Evolutionary conservation across 78 protist species (phyloP), one percentile per base, ranked within the genome.

Genomic region (Chrysochromulina tobinii): DNA sequence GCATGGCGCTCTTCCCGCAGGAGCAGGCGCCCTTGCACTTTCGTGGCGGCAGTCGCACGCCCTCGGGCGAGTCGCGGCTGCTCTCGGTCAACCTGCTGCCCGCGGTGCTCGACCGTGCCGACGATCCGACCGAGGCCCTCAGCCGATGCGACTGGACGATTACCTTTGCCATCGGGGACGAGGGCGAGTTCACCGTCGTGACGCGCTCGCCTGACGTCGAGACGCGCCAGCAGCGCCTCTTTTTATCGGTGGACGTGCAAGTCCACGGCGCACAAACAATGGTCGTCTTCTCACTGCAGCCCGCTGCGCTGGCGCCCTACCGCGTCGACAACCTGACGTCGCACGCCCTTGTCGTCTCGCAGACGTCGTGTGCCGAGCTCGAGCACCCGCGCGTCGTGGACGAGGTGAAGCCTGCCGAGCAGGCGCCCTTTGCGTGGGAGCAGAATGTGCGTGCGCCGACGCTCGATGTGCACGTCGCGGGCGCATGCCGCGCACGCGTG

Each of bases 341-440:
- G 21, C 83, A 50, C 57, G 14, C 83, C 14, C 59, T 75, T 11
- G 18, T 75, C 83, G 25, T 75, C 25, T 9, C 27, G 27, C 83
- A 75, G 57, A 50, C 25, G 11, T 58, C 83, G 57, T 75, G 83
- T 57, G 21, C 54, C 83, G 83, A 11, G 51, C 83, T 75, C 25
- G 58, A 38, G 83, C 83, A 75, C 27, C 83, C 83, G 59, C 83
- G 83, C 58, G 83, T 75, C 23, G 11, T 75, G 4, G 27, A 75
- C 7, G 83, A 75, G 83, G 57, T 75, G 18, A 18, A 3, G 18
- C 83, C 83, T 3, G 59, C 12, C 4, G 5, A 1, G 59, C 83
- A n/a, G 57, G n/a, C 21, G 51, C 83, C 54, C 21, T 75, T 75
- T 50, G 83, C 83, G 51, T 75, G 83, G 83, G 83, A 75, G 57